Evolutionary conservation across 1,284 basidiomycete genomes (phyloP).

Genomic region (Blastosporella zonata): DNA sequence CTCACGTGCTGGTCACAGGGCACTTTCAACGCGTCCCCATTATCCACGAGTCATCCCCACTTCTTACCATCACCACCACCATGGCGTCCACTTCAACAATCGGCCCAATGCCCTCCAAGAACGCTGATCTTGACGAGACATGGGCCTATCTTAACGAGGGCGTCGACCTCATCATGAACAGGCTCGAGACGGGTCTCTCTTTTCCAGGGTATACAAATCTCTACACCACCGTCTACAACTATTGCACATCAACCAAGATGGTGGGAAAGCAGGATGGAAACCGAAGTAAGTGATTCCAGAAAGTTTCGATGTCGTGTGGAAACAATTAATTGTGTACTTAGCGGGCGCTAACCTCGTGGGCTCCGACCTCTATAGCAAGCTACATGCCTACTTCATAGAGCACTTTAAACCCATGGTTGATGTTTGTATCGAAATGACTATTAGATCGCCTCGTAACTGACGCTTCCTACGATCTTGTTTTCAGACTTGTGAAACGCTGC

Average conservation of each 20-base stretch:
- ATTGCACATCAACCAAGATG: conserved; percentile 91
- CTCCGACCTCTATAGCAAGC: conserved; percentile 89
- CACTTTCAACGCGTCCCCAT: conserved; percentile 15
- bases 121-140: conserved; percentile 77
- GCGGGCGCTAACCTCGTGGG: conserved; percentile 95
- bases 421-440: conserved; percentile 29
- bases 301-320: conserved; percentile 19
- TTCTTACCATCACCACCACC: not conserved
- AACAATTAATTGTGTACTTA: conserved; percentile 27
- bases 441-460: not conserved
- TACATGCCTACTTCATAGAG: conserved; percentile 79
- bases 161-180: conserved; percentile 92
- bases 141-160: conserved; percentile 89
- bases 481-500: conserved; percentile 76
- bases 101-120: conserved; percentile 56
- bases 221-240: conserved; percentile 95
- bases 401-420: conserved; percentile 76
- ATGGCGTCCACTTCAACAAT: conserved; percentile 23
- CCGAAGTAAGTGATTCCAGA: conserved; percentile 47
- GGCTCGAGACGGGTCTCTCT: conserved; percentile 84
- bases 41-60: conserved; percentile 9
- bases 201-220: conserved; percentile 92
- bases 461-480: too few species aligned
- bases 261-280: conserved; percentile 60
- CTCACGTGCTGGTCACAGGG: conserved; percentile 9